Evolutionary conservation across 2,329 filamentous ascomycete genomes (phyloP), one percentile per base, ranked within the genome.

Genomic region (Colletotrichum sp.): DNA sequence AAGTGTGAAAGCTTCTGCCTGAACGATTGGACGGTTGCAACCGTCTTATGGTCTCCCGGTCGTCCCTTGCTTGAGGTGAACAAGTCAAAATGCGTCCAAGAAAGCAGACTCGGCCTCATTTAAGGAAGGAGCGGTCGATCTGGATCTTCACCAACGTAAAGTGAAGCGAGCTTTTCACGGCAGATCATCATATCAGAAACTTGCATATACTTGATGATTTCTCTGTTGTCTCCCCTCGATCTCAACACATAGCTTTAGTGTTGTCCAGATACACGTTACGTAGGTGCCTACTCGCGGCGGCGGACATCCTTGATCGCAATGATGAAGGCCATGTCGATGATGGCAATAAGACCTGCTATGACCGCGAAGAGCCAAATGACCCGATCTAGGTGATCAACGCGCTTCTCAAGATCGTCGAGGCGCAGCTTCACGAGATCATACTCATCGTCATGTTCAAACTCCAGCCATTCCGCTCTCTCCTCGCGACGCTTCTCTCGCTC

Each of bases 21-120:
- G 43, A 10, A 24, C 10, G n/a, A 21, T 10, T 5, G 3, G 6
- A 52, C 43, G 10, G 6, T 4, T 0, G 0, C 10, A n/a, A 52
- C n/a, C 43, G 6, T 21, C n/a, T n/a, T 1, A 24, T 52, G n/a
- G 0, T 21, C 43, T 24, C 0, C 36, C 36, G 36, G 36, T 18
- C 10, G 4, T 52, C 43, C n/a, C n/a, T 52, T 52, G 43, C 43
- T 52, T 52, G 43, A 13, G 6, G n/a, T 52, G 43, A 21, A 21
- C 12, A 21, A 21, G n/a, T 52, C n/a, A 52, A 24, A 52, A 12
- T 52, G 43, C 43, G n/a, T 21, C n/a, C n/a, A 52, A 7, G 12
- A 13, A 52, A 52, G 43, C 4, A 52, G 12, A 52, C 10, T 21
- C 2, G n/a, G 43, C 6, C 43, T 21, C 6, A 4, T 52, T 52